phyloP scores from a whole-genome alignment of 106 monocot species.

The Platanthera zijinensis region DNA sequence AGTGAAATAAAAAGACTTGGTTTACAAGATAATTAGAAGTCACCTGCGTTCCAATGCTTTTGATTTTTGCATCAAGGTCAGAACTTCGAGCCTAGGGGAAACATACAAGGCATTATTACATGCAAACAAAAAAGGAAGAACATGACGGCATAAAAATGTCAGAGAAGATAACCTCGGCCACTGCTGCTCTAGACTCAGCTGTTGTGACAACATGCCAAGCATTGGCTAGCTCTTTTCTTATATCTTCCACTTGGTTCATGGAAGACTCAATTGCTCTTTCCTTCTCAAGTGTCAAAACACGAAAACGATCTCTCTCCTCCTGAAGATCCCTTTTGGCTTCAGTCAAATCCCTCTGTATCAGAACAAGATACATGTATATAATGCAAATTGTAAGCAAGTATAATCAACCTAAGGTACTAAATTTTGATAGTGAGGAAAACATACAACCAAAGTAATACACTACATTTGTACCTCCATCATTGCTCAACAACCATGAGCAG shows the following conservation, averaged over 20 bases:
- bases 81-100: constrained; percentile 54
- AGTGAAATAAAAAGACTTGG: neutral
- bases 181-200: constrained; percentile 78
- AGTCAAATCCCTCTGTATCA: constrained; percentile 71
- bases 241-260: constrained; percentile 60
- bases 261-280: constrained; percentile 48
- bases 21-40: neutral
- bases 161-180: constrained; percentile 62
- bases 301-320: constrained; percentile 72
- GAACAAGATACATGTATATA: neutral
- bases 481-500: too few species aligned
- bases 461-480: too few species aligned
- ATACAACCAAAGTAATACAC: too few species aligned
- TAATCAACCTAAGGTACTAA: neutral
- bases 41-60: constrained; percentile 29
- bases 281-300: constrained; percentile 49
- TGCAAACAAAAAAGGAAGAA: neutral
- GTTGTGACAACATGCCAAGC: constrained; percentile 69
- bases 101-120: neutral
- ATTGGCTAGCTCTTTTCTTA: constrained; percentile 69
- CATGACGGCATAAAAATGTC: neutral
- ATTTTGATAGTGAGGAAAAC: too few species aligned
- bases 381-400: neutral
- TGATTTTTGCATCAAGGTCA: constrained; percentile 50
- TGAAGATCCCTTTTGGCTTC: constrained; percentile 87